phyloP scores from a whole-genome alignment of 192 early-diverging fungal genomes.

The Backusella circina region DNA sequence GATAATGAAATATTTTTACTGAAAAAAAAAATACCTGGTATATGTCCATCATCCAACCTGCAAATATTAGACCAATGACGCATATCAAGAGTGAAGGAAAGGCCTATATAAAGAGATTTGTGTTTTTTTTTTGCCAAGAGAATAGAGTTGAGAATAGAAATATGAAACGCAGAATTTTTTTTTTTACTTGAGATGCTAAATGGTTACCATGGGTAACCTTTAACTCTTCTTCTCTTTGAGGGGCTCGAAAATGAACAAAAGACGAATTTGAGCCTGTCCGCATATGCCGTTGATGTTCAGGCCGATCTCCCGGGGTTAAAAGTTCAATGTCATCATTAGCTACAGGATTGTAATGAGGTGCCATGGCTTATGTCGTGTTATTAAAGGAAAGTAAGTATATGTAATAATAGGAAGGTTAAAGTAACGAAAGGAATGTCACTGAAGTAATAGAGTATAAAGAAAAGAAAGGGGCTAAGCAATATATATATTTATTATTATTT shows the following conservation, averaged over 20 bases:
- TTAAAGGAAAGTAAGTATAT: not conserved
- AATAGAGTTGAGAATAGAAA: not conserved
- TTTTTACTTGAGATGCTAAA: constrained; percentile 13
- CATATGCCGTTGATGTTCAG: not conserved
- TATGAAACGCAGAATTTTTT: not conserved
- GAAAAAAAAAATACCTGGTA: constrained; percentile 48
- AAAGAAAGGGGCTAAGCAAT: not conserved
- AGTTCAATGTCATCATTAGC: not conserved
- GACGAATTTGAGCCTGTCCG: constrained; percentile 4
- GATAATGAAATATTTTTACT: not conserved
- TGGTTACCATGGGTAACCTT: not conserved
- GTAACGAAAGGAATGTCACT: not conserved
- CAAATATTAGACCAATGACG: constrained; percentile 63
- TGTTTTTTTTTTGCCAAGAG: constrained; percentile 1
- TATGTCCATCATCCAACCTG: constrained; percentile 67
- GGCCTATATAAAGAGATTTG: constrained; percentile 30
- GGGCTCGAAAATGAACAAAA: constrained; percentile 16
- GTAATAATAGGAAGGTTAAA: not conserved
- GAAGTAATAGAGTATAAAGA: not conserved
- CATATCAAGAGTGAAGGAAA: constrained; percentile 66
- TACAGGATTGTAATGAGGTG: not conserved
- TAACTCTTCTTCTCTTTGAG: not conserved
- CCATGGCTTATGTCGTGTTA: not conserved
- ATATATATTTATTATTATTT: not conserved
- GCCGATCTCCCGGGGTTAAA: not conserved